Base-by-base conservation (phyloP, 2,329 filamentous ascomycete genomes). In the Trichoderma atrobrunneum region DNA sequence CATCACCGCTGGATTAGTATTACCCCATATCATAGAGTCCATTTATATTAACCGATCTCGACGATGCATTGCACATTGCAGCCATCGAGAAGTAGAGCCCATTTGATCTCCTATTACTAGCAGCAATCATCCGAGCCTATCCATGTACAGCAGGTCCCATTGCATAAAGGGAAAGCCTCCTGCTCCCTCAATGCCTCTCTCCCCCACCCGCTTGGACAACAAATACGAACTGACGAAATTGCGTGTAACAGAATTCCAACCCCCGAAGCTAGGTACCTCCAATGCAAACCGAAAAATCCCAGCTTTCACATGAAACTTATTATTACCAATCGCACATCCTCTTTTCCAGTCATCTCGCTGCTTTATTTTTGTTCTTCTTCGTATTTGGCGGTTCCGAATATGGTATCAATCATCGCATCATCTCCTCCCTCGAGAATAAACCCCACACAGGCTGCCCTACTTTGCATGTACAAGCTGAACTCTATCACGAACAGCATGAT, bases 151-250 rank as follows among this genome's bases (percentile, higher is more conserved):
- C 48, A 54, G 48, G 48, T 54, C n/a, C 48, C 48, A 54, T 14
- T 24, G 48, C 48, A 54, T 54, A 54, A 54, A 54, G 16, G 14
- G 18, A 63, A 51, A n/a, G 39, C 39, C 39, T 43, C 39, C 5
- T 10, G 34, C 39, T 64, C n/a, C 26, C 64, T 32, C 57, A 26
- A 14, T 51, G 12, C 28, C 16, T 39, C 26, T 28, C 39, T 51
- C 62, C 30, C 36, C 51, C 63, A 26, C 63, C 32, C 65, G 12
- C 65, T 26, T 26, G 30, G 39, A 60, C 39, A 11, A 21, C 51
- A 60, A 60, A 70, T 60, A 65, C 64, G 64, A 67, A 56, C 48
- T 36, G 32, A 56, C 51, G 24, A 57, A 57, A 57, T 57, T 67
- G 51, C 48, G 32, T 57, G 43, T 11, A 54, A 54, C 43, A 65